These are phyloP conservation scores for Raffaelea ambrosiae DNA, from an alignment of 2,329 filamentous ascomycete species.

Conservation along the genomic window DNA sequence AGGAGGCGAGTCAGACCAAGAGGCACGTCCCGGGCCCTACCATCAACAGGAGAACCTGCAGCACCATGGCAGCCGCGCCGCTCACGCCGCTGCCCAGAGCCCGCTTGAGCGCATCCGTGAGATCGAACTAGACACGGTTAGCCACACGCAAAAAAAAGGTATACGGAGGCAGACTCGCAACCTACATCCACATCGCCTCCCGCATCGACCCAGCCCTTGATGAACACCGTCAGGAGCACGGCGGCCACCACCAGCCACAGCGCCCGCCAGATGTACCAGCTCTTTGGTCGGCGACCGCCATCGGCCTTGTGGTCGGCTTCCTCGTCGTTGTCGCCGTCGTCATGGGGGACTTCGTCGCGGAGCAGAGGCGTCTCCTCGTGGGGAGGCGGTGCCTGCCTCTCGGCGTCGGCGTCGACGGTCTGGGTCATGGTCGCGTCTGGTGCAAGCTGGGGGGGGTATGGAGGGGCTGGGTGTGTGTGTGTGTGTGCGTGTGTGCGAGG, in stretches of 20 bases:
- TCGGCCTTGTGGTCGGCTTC: not conserved
- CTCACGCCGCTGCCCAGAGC: conserved; percentile 37
- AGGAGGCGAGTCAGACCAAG: too few species aligned
- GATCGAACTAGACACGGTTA: conserved; percentile 29
- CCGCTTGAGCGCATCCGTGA: conserved; percentile 31
- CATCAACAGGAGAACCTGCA: conserved; percentile 39
- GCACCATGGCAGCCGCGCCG: conserved; percentile 38
- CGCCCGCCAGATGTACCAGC: conserved; percentile 22
- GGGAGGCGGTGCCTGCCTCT: not conserved
- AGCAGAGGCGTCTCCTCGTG: conserved; percentile 11
- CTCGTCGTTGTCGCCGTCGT: not conserved
- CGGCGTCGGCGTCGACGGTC: not conserved
- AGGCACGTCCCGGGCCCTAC: conserved; percentile 16
- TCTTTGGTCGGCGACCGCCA: not conserved
- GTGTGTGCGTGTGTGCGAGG: too few species aligned
- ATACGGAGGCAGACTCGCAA: not conserved
- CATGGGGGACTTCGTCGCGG: not conserved
- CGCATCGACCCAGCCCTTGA: conserved; percentile 37
- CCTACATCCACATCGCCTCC: conserved; percentile 29
- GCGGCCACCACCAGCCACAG: conserved; percentile 25
- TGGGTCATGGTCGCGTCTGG: too few species aligned
- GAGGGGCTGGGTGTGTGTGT: too few species aligned
- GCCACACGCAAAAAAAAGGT: not conserved
- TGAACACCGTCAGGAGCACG: conserved; percentile 26
- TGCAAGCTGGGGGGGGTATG: too few species aligned